phyloP scores from a whole-genome alignment of 1,284 basidiomycete genomes.

The Trametes hirsuta region DNA sequence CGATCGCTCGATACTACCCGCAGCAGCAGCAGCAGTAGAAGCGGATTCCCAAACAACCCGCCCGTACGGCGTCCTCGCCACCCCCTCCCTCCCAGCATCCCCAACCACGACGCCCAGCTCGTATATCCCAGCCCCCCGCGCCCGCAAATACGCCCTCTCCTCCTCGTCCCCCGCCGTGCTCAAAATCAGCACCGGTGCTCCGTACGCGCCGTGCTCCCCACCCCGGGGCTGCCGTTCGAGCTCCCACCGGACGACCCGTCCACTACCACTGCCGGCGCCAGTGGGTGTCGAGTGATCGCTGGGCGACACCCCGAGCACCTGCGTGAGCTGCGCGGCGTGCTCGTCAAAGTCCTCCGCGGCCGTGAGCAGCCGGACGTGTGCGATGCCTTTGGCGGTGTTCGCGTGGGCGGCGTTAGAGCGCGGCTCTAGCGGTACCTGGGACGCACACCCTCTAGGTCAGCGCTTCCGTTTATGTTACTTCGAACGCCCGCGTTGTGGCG shows the following conservation, averaged over 20 bases:
- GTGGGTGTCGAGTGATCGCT: background rate
- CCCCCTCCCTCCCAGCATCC: slow-evolving; percentile 31
- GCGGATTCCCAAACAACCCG: slow-evolving; percentile 42
- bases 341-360: slow-evolving; percentile 30
- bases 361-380: slow-evolving; percentile 48
- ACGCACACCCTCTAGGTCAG: background rate
- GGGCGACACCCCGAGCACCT: slow-evolving; percentile 50
- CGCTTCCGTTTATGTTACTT: too few species aligned
- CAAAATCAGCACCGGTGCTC: slow-evolving; percentile 41
- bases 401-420: slow-evolving; percentile 49
- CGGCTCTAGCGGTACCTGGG: slow-evolving; percentile 52
- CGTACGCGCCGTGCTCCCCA: background rate
- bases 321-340: slow-evolving; percentile 43
- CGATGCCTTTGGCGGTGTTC: slow-evolving; percentile 49
- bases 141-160: slow-evolving; percentile 40
- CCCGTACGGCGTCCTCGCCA: slow-evolving; percentile 46
- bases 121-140: slow-evolving; percentile 44
- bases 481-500: too few species aligned
- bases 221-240: slow-evolving; percentile 24
- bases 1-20: background rate
- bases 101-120: slow-evolving; percentile 53
- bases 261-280: too few species aligned
- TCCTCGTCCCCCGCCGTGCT: slow-evolving; percentile 37
- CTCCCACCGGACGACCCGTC: slow-evolving; percentile 29
- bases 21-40: background rate